These are phyloP conservation scores for Chaetomium sp. DNA, from an alignment of 2,329 filamentous ascomycete genomes.

Conservation along the genomic window DNA sequence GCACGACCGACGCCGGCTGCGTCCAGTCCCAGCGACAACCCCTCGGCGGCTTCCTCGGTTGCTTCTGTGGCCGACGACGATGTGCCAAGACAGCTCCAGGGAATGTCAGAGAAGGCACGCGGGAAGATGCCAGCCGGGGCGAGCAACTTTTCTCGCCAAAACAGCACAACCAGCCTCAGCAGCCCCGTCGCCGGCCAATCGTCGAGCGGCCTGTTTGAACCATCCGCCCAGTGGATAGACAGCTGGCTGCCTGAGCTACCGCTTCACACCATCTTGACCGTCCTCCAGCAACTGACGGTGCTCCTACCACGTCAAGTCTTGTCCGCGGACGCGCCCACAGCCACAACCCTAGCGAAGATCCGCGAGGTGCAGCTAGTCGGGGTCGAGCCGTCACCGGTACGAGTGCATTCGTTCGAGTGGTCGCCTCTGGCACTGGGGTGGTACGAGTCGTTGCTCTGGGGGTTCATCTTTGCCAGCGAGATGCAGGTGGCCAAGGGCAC, in stretches of 20 bases:
- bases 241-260: constrained; percentile 89
- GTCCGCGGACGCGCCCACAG: constrained; percentile 35
- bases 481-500: constrained; percentile 82
- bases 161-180: constrained; percentile 75
- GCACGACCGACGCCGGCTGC: constrained; percentile 52
- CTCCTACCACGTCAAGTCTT: constrained; percentile 49
- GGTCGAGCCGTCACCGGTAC: constrained; percentile 66
- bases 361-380: constrained; percentile 57
- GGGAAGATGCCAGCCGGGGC: constrained; percentile 89
- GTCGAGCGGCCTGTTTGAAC: constrained; percentile 61
- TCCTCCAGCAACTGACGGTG: constrained; percentile 61
- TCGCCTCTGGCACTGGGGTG: constrained; percentile 82
- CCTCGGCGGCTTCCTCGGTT: constrained; percentile 62
- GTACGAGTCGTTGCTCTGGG: constrained; percentile 94
- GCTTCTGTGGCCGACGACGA: constrained; percentile 65
- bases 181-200: constrained; percentile 54
- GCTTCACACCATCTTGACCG: constrained; percentile 74
- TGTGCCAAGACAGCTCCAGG: constrained; percentile 72
- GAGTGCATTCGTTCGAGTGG: constrained; percentile 92
- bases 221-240: constrained; percentile 81
- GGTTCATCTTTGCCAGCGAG: constrained; percentile 84
- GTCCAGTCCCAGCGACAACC: constrained; percentile 57
- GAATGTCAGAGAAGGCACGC: constrained; percentile 95
- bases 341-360: constrained; percentile 48
- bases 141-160: constrained; percentile 80